phyloP scores from a whole-genome alignment of 2,329 filamentous ascomycete species.

The Microsporum ferrugineum region DNA sequence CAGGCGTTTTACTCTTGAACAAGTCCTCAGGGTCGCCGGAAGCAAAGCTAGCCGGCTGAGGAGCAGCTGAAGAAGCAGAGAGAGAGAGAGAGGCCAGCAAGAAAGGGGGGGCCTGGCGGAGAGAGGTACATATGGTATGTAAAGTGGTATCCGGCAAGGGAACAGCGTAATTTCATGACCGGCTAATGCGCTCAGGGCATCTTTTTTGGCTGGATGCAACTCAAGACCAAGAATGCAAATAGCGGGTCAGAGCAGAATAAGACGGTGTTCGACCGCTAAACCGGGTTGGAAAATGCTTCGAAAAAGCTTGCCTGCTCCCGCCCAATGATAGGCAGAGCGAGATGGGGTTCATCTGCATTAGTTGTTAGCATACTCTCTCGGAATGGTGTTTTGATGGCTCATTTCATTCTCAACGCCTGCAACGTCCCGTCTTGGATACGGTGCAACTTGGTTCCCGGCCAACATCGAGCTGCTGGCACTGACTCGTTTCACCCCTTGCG shows the following conservation, averaged over 20 bases:
- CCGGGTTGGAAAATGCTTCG: slow-evolving; percentile 3
- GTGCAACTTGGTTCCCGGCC: background rate
- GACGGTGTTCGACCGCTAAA: background rate
- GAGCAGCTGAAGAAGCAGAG: background rate
- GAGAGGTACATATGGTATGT: background rate
- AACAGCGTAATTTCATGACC: background rate
- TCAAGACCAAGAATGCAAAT: background rate
- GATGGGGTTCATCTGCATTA: slow-evolving; percentile 1
- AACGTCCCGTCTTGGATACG: background rate
- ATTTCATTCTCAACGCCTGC: background rate
- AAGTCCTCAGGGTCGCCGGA: background rate
- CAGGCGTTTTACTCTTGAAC: background rate
- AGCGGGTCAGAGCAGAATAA: background rate
- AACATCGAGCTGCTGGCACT: too few relatives aligned
- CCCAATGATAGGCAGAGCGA: background rate
- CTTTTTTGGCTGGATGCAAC: background rate
- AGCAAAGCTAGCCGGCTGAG: background rate
- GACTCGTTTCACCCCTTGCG: background rate
- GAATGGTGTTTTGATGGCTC: background rate
- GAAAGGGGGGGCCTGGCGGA: background rate
- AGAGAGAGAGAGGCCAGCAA: background rate
- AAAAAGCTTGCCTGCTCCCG: background rate
- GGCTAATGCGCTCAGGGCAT: background rate
- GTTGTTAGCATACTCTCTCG: background rate
- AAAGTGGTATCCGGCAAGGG: background rate